Evolutionary conservation across 2,329 filamentous ascomycete genomes (phyloP).

Genomic region (Nemania sp.): DNA sequence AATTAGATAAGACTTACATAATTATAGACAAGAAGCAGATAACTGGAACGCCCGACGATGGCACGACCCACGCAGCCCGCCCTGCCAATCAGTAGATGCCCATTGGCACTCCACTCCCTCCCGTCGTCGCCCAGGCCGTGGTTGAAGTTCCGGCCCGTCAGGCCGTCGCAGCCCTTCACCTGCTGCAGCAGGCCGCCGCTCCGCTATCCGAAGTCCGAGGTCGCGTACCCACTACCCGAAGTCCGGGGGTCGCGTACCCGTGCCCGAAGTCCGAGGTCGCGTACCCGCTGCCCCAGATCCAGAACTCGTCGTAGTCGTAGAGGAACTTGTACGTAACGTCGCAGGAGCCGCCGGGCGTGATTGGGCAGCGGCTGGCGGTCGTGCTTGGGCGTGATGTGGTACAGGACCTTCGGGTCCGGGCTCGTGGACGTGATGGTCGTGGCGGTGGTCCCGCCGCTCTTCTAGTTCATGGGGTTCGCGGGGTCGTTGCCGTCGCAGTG

Average conservation of each 20-base stretch:
- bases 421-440: conserved; percentile 15
- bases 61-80: conserved; percentile 16
- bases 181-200: conserved; percentile 17
- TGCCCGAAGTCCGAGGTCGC: conserved; percentile 13
- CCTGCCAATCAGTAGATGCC: conserved; percentile 19
- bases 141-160: conserved; percentile 17
- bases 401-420: conserved; percentile 11
- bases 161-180: conserved; percentile 16
- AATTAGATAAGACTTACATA: too few species aligned
- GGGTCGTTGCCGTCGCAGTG: conserved; percentile 20
- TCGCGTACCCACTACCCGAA: too few species aligned
- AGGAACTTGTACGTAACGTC: conserved; percentile 7
- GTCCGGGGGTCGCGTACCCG: too few species aligned
- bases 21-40: too few species aligned
- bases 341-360: conserved; percentile 10
- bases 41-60: too few species aligned
- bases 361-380: conserved; percentile 9
- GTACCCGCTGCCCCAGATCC: conserved; percentile 15
- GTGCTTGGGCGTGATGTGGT: conserved; percentile 11
- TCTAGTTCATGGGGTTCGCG: conserved; percentile 15
- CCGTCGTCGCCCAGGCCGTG: conserved; percentile 17
- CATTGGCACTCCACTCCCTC: conserved; percentile 22
- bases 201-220: conserved; percentile 13
- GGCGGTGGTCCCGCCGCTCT: conserved; percentile 14
- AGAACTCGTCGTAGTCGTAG: conserved; percentile 15